These are phyloP conservation scores for Sporisorium graminicola DNA, from an alignment of 1,284 basidiomycete genomes.

Conservation along the genomic window DNA sequence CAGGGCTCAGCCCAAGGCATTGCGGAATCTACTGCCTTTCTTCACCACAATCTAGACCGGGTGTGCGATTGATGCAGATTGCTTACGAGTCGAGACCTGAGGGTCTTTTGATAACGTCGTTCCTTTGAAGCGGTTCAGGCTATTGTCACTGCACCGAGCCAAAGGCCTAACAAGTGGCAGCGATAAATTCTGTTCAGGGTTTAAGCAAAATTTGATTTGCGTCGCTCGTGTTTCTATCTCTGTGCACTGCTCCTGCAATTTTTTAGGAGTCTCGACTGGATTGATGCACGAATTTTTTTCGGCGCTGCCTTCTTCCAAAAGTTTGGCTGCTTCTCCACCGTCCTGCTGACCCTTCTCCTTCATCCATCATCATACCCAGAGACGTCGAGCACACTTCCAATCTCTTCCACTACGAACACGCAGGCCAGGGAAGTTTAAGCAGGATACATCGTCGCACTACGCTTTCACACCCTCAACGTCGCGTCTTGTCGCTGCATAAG, in stretches of 20 bases:
- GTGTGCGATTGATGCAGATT: neutral
- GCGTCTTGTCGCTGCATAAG: neutral
- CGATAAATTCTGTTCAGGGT: neutral
- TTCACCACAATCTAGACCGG: neutral
- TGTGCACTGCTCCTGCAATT: neutral
- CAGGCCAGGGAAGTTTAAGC: neutral
- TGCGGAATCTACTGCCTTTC: neutral
- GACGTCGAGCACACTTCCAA: neutral
- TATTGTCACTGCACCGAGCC: too few species aligned
- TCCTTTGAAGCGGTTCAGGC: too few species aligned
- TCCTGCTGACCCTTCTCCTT: neutral
- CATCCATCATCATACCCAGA: neutral
- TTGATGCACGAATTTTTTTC: neutral
- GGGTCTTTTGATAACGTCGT: too few species aligned
- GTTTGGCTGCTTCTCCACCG: neutral
- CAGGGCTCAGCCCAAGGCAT: neutral
- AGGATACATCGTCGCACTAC: neutral
- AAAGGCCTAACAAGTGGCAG: neutral
- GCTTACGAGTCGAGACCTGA: too few species aligned
- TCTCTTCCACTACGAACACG: neutral
- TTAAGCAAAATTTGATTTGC: neutral
- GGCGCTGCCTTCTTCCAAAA: neutral
- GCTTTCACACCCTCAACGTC: neutral
- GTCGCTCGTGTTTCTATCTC: neutral
- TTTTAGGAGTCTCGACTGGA: constrained; percentile 1